Evolutionary conservation across 1,284 basidiomycete genomes (phyloP), one percentile per base, ranked within the genome.

Genomic region (Spongispora temasekensis): DNA sequence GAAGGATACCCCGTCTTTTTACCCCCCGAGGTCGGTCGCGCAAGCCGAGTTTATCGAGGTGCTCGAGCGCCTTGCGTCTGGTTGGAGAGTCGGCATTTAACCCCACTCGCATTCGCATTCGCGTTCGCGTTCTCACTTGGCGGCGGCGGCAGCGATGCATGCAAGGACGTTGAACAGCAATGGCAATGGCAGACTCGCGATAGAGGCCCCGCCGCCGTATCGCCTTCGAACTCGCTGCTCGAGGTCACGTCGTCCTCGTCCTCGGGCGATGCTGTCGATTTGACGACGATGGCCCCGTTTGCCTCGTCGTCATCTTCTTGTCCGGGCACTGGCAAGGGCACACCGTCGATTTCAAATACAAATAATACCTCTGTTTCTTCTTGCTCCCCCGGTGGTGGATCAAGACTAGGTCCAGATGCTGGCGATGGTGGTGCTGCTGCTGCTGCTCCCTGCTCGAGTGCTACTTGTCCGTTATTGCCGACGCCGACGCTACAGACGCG

Each of bases 1-100:
- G 92, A 93, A 70, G 91, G 90, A 0, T 93, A 91, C 73, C 92
- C 92, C 13, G 81, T 94, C 37, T 94, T 94, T 73, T 77, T 92
- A 0, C 89, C 90, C n/a, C 7, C 90, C 92, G 12, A 80, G 92
- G 31, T 92, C 90, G 17, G 91, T 93, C 87, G 86, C 88, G 0
- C 91, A 94, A 68, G 90, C 91, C 12, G 91, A 94, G 74, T 93
- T 93, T 66, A 76, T 91, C 58, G 92, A 94, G 71, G 79, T 90
- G 10, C 78, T 93, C 58, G 91, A 93, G 67, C 83, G 91, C 8
- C 83, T 94, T 44, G 86, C 89, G 0, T 75, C 79, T 27, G 87
- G 90, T 1, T 93, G 89, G 89, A 80, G 73, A 60, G 77, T 77
- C 35, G 91, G 87, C 19, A 74, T 81, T n/a, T 80, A 83, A 63